Evolutionary conservation across 768 basidiomycete species (phyloP).

Genomic region (Psilocybe tampanensis): DNA sequence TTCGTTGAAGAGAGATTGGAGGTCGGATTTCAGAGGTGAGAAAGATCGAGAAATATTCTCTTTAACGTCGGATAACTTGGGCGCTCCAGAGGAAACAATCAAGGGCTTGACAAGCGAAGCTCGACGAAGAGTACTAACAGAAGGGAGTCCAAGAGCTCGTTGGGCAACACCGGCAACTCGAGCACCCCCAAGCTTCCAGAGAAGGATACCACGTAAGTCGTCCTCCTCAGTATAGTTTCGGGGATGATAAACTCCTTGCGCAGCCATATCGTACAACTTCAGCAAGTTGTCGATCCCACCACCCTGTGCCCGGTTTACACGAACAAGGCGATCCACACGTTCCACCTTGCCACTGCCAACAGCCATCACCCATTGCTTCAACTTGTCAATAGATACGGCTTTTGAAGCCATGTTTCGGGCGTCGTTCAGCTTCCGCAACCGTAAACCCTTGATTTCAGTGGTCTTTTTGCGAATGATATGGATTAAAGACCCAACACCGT

Average conservation of each 20-base stretch:
- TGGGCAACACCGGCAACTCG: constrained; percentile 27
- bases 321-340: constrained; percentile 18
- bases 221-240: constrained; percentile 28
- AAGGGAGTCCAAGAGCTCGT: constrained; percentile 18
- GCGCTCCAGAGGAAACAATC: neutral
- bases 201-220: constrained; percentile 16
- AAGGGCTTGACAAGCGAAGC: constrained; percentile 15
- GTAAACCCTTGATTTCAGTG: too few species aligned
- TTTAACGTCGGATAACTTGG: neutral
- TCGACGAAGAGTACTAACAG: constrained; percentile 14
- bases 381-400: too few species aligned
- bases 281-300: constrained; percentile 16
- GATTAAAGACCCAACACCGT: too few species aligned
- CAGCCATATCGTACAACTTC: constrained; percentile 5
- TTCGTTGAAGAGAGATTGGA: too few species aligned
- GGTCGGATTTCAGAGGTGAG: neutral
- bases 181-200: constrained; percentile 26
- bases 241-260: constrained; percentile 20
- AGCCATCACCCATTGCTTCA: constrained; percentile 9
- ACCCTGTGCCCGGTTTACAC: constrained; percentile 13
- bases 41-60: neutral
- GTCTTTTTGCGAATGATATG: too few species aligned
- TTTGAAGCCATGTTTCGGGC: too few species aligned
- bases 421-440: too few species aligned
- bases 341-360: constrained; percentile 23